These are phyloP conservation scores for Aspergillus fischeri DNA, from an alignment of 2,329 filamentous ascomycete species.

Conservation along the genomic window DNA sequence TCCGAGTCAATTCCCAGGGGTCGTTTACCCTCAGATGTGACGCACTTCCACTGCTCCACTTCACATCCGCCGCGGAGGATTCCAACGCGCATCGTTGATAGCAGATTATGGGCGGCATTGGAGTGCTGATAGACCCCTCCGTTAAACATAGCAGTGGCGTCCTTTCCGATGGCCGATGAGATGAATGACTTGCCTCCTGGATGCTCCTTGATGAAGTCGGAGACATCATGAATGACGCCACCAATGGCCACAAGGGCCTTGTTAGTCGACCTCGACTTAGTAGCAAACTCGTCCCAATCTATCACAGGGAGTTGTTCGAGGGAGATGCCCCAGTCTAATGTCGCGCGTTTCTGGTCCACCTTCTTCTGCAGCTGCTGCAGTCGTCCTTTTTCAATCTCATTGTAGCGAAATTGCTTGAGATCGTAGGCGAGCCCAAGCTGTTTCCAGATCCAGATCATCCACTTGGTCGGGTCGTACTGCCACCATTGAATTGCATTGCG, in stretches of 20 bases:
- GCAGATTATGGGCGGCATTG: constrained; percentile 78
- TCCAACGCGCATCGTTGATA: constrained; percentile 77
- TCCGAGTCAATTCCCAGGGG: neutral
- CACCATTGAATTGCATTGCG: constrained; percentile 82
- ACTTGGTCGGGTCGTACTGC: constrained; percentile 85
- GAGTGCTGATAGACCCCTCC: constrained; percentile 81
- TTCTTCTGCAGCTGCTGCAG: constrained; percentile 83
- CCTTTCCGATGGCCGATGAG: constrained; percentile 71
- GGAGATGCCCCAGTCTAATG: constrained; percentile 76
- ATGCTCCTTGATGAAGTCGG: constrained; percentile 75
- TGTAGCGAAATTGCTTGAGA: constrained; percentile 79
- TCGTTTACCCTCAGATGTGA: neutral
- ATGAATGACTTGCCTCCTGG: constrained; percentile 80
- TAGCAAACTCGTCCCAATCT: constrained; percentile 75
- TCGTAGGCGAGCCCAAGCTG: constrained; percentile 74
- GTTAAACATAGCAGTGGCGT: constrained; percentile 82
- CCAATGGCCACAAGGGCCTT: constrained; percentile 69
- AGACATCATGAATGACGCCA: constrained; percentile 77
- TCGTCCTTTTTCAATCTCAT: constrained; percentile 84
- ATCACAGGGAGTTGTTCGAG: constrained; percentile 76
- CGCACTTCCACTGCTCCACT: neutral
- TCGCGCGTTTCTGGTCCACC: constrained; percentile 72
- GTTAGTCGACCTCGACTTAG: constrained; percentile 59
- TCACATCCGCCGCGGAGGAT: neutral
- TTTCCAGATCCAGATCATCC: constrained; percentile 76